These are phyloP conservation scores for Candida awuae DNA, from an alignment of 805 yeast species.

Conservation along the genomic window DNA sequence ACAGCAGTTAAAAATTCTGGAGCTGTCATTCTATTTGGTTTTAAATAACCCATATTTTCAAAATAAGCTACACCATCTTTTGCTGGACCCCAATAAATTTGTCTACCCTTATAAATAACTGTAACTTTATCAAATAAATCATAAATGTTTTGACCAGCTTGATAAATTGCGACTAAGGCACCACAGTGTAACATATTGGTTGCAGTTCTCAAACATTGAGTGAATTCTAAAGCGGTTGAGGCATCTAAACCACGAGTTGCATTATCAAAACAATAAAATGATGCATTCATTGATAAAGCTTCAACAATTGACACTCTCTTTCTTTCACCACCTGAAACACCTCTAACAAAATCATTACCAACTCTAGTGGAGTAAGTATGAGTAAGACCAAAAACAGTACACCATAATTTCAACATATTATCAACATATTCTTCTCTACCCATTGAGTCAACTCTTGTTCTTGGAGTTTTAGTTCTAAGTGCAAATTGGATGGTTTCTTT, in stretches of 20 bases:
- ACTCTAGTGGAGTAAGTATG: constrained; percentile 57
- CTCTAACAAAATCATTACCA: constrained; percentile 59
- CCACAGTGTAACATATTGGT: constrained; percentile 50
- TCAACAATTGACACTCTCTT: constrained; percentile 65
- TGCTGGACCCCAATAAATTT: constrained; percentile 44
- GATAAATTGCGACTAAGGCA: constrained; percentile 58
- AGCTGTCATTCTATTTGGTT: background rate
- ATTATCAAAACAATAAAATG: constrained; percentile 58
- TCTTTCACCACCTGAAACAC: constrained; percentile 66
- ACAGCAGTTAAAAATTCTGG: background rate
- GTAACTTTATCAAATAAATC: constrained; percentile 53
- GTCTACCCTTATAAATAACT: constrained; percentile 53
- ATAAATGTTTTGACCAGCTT: constrained; percentile 60
- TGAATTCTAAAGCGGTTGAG: constrained; percentile 62
- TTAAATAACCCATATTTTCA: background rate
- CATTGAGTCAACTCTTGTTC: constrained; percentile 34
- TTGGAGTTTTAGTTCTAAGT: constrained; percentile 60
- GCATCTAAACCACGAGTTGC: constrained; percentile 67
- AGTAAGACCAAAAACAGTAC: constrained; percentile 49
- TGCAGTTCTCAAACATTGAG: constrained; percentile 53
- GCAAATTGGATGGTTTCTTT: constrained; percentile 68
- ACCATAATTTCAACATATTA: constrained; percentile 38
- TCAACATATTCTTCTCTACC: constrained; percentile 36
- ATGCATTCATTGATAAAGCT: constrained; percentile 46
- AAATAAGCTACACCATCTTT: background rate